Base-by-base conservation (phyloP, 148 eudicot genomes). In the Nyssa sinensis region DNA sequence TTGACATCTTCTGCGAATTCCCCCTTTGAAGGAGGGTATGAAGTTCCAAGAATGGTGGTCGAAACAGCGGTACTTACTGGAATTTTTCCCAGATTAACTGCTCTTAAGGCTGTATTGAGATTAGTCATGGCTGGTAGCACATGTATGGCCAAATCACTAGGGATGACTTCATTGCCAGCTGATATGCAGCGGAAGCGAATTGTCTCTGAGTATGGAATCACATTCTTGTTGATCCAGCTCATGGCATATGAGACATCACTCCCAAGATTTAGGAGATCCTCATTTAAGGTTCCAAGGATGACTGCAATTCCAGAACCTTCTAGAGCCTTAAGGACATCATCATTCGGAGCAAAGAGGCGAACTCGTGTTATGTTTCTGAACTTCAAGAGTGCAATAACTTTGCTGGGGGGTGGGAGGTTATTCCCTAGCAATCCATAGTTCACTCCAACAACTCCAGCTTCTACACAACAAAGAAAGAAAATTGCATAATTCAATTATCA, bases 111-210 rank as follows among this genome's bases (percentile, higher is more conserved):
- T 2, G 7, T 29, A 28, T 63, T n/a, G n/a, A 77, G 69, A 77
- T 77, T 77, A 19, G 49, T 62, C 55, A 77, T 70, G 3, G 79
- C 74, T 19, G 53, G 74, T 16, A 70, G n/a, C 2, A 77, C 74
- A 57, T 3, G 51, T 70, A 31, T 3, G 16, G 74, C 68, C 1
- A 69, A 29, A 28, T 77, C 67, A 77, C 79, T 28, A 1, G 69
- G 73, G 33, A 69, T 77, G 7, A 77, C 79, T 77, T 77, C 79
- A 27, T 77, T 77, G 12, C 79, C 79, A 13, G 61, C 74, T 1
- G 74, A 69, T 30, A 77, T 70, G 49, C 74, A 70, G 0, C 63
- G 74, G 23, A 70, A 77, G 9, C 17, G 70, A 4, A 77, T 23
- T 25, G 51, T 70, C 12, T 32, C 28, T 3, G 37, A 16, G 33